phyloP scores from a whole-genome alignment of 2,329 filamentous ascomycete species.

The Neofusicoccum laricinum region DNA sequence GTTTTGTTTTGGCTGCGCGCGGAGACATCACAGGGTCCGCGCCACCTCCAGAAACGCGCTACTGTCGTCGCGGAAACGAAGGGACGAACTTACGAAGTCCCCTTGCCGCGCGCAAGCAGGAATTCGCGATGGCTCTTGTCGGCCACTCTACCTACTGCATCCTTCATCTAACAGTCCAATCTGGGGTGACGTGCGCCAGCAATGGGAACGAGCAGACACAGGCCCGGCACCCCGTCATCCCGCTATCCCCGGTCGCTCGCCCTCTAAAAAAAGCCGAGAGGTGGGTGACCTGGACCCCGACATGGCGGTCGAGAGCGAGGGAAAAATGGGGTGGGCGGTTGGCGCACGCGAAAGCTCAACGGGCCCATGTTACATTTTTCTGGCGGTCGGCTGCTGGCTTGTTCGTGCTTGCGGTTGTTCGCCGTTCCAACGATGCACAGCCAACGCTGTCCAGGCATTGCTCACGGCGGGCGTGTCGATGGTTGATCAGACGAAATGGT shows the following conservation, averaged over 20 bases:
- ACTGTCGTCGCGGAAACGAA: neutral
- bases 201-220: neutral
- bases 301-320: neutral
- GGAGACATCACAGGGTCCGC: neutral
- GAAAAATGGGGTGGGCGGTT: neutral
- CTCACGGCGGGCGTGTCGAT: neutral
- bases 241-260: neutral
- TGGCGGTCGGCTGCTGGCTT: neutral
- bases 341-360: neutral
- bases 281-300: neutral
- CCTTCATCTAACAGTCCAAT: constrained; percentile 6
- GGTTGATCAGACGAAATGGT: neutral
- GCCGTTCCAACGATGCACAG: neutral
- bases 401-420: neutral
- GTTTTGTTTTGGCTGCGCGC: neutral
- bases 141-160: neutral
- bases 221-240: neutral
- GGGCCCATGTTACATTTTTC: neutral
- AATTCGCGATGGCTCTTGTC: neutral
- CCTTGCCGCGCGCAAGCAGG: neutral
- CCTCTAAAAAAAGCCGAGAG: neutral
- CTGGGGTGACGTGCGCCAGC: neutral
- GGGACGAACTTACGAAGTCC: too few species aligned
- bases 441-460: neutral
- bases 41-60: neutral